These are phyloP conservation scores for Xylaria scruposa DNA, from an alignment of 495 filamentous ascomycete genomes.

Conservation along the genomic window DNA sequence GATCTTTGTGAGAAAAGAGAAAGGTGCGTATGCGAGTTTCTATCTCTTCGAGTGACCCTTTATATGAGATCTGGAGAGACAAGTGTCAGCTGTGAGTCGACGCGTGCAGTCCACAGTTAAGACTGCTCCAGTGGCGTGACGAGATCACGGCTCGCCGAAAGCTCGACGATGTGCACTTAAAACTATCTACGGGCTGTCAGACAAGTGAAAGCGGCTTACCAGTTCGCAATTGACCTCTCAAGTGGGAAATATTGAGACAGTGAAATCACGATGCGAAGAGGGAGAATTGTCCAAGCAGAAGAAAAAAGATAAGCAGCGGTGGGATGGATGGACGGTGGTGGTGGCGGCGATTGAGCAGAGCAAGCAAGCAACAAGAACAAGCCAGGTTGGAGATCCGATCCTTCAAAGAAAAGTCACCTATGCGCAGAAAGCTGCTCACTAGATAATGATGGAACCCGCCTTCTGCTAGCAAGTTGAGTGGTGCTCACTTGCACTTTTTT, in stretches of 20 bases:
- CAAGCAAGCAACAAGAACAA: constrained; percentile 24
- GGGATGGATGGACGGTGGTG: constrained; percentile 22
- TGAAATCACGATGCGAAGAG: constrained; percentile 32
- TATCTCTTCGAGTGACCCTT: constrained; percentile 27
- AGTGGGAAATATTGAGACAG: constrained; percentile 27
- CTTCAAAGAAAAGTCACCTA: constrained; percentile 22
- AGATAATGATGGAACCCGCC: background rate
- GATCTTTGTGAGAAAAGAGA: constrained; percentile 24
- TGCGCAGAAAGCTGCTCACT: constrained; percentile 16
- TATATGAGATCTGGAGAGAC: constrained; percentile 17
- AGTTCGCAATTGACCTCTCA: constrained; percentile 36
- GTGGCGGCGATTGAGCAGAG: constrained; percentile 7
- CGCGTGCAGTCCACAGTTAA: background rate
- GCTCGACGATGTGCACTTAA: background rate
- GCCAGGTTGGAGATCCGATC: constrained; percentile 26
- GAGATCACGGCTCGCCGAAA: constrained; percentile 12
- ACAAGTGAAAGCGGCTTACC: constrained; percentile 29
- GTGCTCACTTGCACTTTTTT: constrained; percentile 22
- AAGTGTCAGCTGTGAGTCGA: constrained; percentile 16
- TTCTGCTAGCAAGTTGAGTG: background rate
- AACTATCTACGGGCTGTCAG: constrained; percentile 10
- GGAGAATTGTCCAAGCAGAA: constrained; percentile 27
- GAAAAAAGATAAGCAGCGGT: constrained; percentile 13
- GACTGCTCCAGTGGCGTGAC: background rate
- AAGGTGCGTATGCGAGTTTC: constrained; percentile 36